phyloP scores from a whole-genome alignment of 2,329 filamentous ascomycete genomes.

The Penicillium sp. region DNA sequence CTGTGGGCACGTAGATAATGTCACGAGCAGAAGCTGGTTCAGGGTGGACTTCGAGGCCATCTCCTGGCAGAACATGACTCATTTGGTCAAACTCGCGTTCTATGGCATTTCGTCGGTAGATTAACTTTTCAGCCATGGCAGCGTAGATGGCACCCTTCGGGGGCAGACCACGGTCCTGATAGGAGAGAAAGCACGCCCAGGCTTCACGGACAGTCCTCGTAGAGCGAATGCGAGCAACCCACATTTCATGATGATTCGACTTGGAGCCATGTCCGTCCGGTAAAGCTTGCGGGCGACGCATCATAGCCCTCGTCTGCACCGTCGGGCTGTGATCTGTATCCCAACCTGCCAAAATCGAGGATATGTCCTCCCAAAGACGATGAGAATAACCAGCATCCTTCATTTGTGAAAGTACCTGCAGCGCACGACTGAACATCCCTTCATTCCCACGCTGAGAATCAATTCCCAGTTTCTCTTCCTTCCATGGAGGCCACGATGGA shows the following conservation, averaged over 20 bases:
- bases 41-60: conserved; percentile 55
- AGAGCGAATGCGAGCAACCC: conserved; percentile 58
- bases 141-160: conserved; percentile 49
- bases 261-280: conserved; percentile 3
- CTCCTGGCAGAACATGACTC: conserved; percentile 52
- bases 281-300: conserved; percentile 33
- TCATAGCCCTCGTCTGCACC: conserved; percentile 57
- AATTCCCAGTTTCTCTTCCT: conserved; percentile 60
- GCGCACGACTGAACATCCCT: conserved; percentile 58
- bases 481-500: conserved; percentile 66
- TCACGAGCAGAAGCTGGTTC: conserved; percentile 59
- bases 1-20: conserved; percentile 56
- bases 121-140: conserved; percentile 59
- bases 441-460: conserved; percentile 58
- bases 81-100: conserved; percentile 22
- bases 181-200: conserved; percentile 64
- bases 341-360: conserved; percentile 59
- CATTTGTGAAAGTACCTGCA: conserved; percentile 57
- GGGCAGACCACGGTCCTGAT: conserved; percentile 46
- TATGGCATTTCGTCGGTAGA: conserved; percentile 37
- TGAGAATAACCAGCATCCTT: conserved; percentile 58
- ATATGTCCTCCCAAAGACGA: conserved; percentile 54
- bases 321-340: conserved; percentile 63
- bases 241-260: conserved; percentile 41
- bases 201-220: conserved; percentile 64